Base-by-base conservation (phyloP, 2,329 filamentous ascomycete species). In the Chaetomium globosum region DNA sequence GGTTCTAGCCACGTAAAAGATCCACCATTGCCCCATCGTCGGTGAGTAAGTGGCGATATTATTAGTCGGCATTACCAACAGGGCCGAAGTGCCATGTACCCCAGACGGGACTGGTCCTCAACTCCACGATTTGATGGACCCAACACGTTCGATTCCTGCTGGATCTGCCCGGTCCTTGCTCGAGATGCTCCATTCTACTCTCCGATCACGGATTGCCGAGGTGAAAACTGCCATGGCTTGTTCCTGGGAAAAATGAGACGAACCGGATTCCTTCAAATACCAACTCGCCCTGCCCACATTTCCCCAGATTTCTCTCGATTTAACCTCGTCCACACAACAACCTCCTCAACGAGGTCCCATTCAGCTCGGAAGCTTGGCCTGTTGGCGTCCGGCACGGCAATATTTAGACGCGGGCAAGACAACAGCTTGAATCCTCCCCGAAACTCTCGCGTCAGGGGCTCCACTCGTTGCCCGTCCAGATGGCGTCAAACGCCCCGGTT, bases 101-200 rank as follows among this genome's bases (percentile, higher is more conserved):
- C 64, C 64, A 63, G 64, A 62, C 64, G 51, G 51, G 21, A 59
- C 31, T 33, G 48, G 53, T 31, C 51, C 57, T 6, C 30, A 46
- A 55, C 54, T 65, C 63, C 63, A 61, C 58, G 57, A 48, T 56
- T 65, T 55, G 59, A 63, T 55, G 63, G 46, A 23, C 4, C 55
- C 53, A 48, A 58, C 48, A 54, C 31, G 21, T 13, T 59, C 51
- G 31, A 51, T 13, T 61, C 57, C 6, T 21, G n/a, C 23, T 31
- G 26, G 26, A 43, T 6, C 10, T 12, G 52, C 52, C 31, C 54
- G 58, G 58, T 33, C 52, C 56, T 28, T 64, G 62, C n/a, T 36
- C 23, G 21, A 43, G 58, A 46, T 56, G 56, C 36, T 30, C 26
- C 39, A 54, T 61, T 53, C 30, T n/a, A 36, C 19, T 1, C 48